Evolutionary conservation across 768 basidiomycete genomes (phyloP).

Genomic region (Mycena amicta): DNA sequence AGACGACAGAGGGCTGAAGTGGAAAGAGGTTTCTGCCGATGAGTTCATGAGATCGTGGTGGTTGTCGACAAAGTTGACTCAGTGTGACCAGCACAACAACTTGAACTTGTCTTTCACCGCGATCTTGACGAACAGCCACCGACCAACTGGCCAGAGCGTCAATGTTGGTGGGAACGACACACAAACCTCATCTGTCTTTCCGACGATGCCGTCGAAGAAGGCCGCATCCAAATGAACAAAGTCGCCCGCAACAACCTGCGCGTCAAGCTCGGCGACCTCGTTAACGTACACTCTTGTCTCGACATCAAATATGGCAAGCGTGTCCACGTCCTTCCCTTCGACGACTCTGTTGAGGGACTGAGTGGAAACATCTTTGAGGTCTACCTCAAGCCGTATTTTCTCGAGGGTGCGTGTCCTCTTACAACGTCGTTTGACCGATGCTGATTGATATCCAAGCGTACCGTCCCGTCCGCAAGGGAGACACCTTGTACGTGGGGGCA

Average conservation of each 20-base stretch:
- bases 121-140: too few species aligned
- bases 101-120: too few species aligned
- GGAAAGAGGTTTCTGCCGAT: too few species aligned
- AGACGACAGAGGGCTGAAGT: too few species aligned
- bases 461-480: slow-evolving; percentile 79
- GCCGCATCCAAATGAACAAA: slow-evolving; percentile 64
- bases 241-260: slow-evolving; percentile 82
- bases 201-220: too few species aligned
- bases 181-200: too few species aligned
- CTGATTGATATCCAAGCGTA: not conserved
- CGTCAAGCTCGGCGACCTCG: slow-evolving; percentile 76
- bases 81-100: too few species aligned
- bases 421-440: not conserved
- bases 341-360: slow-evolving; percentile 73
- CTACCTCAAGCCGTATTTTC: not conserved
- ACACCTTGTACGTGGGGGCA: slow-evolving; percentile 98
- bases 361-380: not conserved
- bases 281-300: slow-evolving; percentile 74
- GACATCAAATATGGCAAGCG: slow-evolving; percentile 86
- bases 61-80: too few species aligned
- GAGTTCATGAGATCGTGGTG: too few species aligned
- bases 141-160: too few species aligned
- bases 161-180: too few species aligned
- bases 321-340: slow-evolving; percentile 77
- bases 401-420: not conserved